Evolutionary conservation across 2,329 filamentous ascomycete genomes (phyloP).

Genomic region (Fusarium torreyae): DNA sequence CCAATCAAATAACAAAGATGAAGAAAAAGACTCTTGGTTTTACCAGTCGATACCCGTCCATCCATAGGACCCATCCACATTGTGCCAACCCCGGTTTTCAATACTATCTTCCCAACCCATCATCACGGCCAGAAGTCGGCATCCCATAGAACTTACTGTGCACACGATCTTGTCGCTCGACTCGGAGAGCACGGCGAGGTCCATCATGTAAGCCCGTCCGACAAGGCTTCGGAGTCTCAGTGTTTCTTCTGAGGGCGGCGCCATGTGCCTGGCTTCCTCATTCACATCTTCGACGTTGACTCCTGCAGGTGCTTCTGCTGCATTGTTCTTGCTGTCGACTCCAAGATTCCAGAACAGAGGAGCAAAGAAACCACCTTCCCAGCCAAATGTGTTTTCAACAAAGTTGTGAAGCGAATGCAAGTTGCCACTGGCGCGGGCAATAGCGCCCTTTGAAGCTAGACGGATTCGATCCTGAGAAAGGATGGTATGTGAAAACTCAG

Average conservation of each 20-base stretch:
- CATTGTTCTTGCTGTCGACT: constrained; percentile 59
- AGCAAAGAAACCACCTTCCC: constrained; percentile 90
- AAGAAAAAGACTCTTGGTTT: background rate
- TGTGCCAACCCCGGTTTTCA: constrained; percentile 75
- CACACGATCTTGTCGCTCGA: constrained; percentile 82
- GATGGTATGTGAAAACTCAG: constrained; percentile 71
- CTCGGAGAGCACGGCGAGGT: constrained; percentile 80
- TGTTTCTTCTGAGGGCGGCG: constrained; percentile 66
- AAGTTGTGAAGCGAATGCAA: constrained; percentile 73
- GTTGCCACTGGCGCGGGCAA: constrained; percentile 60
- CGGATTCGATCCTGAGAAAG: constrained; percentile 84
- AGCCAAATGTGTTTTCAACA: constrained; percentile 83
- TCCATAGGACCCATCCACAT: constrained; percentile 80
- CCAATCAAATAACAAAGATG: constrained; percentile 1
- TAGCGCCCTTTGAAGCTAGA: constrained; percentile 75
- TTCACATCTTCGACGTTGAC: constrained; percentile 46
- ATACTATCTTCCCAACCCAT: constrained; percentile 85
- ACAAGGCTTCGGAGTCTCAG: constrained; percentile 80
- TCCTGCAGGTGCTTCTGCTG: constrained; percentile 53
- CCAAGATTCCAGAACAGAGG: constrained; percentile 87
- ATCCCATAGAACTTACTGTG: constrained; percentile 80
- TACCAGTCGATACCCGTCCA: constrained; percentile 68
- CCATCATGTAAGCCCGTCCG: constrained; percentile 85
- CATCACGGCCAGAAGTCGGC: constrained; percentile 85
- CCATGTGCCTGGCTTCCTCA: constrained; percentile 45